A percentile compares a stretch with the other conserved stretches of the same genome.
Conservation (phyloP, 805 yeast genomes). For the Yarrowia bubula region DNA sequence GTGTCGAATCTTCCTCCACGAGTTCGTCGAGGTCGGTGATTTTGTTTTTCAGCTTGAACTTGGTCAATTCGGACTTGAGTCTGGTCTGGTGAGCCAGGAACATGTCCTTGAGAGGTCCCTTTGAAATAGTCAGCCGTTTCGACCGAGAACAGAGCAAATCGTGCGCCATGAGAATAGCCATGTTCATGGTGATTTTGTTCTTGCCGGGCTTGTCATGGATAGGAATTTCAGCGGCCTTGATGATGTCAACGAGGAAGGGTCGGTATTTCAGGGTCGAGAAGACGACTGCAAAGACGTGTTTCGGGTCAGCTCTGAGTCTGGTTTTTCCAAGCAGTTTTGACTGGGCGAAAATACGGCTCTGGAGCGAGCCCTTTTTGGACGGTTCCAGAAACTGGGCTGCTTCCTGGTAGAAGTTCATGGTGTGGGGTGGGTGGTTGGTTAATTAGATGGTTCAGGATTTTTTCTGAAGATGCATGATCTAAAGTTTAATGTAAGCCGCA, state of each 20-base stretch:
- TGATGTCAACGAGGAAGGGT: slow-evolving; percentile 58
- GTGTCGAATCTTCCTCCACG: slow-evolving; percentile 38
- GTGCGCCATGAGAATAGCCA: slow-evolving; percentile 69
- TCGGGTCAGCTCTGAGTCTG: slow-evolving; percentile 64
- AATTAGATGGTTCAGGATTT: neutral
- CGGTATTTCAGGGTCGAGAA: slow-evolving; percentile 72
- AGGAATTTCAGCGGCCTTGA: slow-evolving; percentile 67
- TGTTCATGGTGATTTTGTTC: slow-evolving; percentile 49
- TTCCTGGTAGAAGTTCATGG: slow-evolving; percentile 41
- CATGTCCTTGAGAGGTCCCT: slow-evolving; percentile 80
- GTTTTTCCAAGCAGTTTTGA: slow-evolving; percentile 37
- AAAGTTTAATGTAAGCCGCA: slow-evolving; percentile 9
- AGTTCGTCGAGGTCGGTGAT: slow-evolving; percentile 56
- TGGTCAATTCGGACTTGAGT: slow-evolving; percentile 75
- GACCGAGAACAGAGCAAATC: slow-evolving; percentile 73
- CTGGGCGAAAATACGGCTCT: slow-evolving; percentile 51
- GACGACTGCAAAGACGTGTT: slow-evolving; percentile 82
- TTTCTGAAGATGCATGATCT: slow-evolving; percentile 3
- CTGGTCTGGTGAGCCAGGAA: slow-evolving; percentile 76
- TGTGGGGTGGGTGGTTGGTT: neutral
- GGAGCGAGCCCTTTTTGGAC: slow-evolving; percentile 54
- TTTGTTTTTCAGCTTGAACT: slow-evolving; percentile 69
- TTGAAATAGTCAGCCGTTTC: slow-evolving; percentile 86
- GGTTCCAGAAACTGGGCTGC: slow-evolving; percentile 44
- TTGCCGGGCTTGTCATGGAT: slow-evolving; percentile 48